Evolutionary conservation across 208 protist species (phyloP).

Genomic region (Trypanosoma platydactyli): DNA sequence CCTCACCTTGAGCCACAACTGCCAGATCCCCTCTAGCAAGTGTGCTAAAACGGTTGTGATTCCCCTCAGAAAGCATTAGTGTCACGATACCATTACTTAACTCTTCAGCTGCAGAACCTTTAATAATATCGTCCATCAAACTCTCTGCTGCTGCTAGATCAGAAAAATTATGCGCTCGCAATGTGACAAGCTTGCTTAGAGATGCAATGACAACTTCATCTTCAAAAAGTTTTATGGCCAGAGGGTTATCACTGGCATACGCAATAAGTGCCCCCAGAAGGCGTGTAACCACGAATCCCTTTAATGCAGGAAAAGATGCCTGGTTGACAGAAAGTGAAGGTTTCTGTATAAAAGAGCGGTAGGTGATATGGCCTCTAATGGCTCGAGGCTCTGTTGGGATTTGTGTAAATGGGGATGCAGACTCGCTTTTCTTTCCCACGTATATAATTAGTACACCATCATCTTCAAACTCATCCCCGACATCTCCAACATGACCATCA

Average conservation of each 20-base stretch:
- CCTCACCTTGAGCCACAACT: slow-evolving; percentile 1
- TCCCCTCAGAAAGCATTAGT: slow-evolving; percentile 11
- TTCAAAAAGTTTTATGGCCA: slow-evolving; percentile 34
- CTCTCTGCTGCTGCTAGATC: slow-evolving; percentile 10
- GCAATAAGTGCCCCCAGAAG: slow-evolving; percentile 86
- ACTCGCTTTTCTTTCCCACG: slow-evolving; percentile 88
- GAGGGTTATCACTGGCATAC: slow-evolving; percentile 46
- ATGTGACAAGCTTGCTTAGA: slow-evolving; percentile 21
- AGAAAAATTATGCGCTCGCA: not conserved
- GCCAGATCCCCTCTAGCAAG: slow-evolving; percentile 30
- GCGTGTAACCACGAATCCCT: slow-evolving; percentile 77
- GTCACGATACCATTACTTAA: slow-evolving; percentile 23
- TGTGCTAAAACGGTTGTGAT: slow-evolving; percentile 9
- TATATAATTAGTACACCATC: slow-evolving; percentile 82
- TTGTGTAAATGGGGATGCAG: slow-evolving; percentile 70
- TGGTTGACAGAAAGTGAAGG: slow-evolving; percentile 31
- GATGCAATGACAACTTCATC: slow-evolving; percentile 11
- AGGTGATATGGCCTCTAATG: slow-evolving; percentile 80
- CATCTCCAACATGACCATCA: slow-evolving; percentile 71
- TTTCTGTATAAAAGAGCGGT: slow-evolving; percentile 56
- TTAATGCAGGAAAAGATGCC: slow-evolving; percentile 69
- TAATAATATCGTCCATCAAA: slow-evolving; percentile 18
- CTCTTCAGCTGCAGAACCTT: slow-evolving; percentile 5
- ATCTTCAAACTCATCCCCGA: slow-evolving; percentile 83
- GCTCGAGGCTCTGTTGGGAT: slow-evolving; percentile 71